phyloP scores from a whole-genome alignment of 148 eudicot genomes.

The Silene latifolia region DNA sequence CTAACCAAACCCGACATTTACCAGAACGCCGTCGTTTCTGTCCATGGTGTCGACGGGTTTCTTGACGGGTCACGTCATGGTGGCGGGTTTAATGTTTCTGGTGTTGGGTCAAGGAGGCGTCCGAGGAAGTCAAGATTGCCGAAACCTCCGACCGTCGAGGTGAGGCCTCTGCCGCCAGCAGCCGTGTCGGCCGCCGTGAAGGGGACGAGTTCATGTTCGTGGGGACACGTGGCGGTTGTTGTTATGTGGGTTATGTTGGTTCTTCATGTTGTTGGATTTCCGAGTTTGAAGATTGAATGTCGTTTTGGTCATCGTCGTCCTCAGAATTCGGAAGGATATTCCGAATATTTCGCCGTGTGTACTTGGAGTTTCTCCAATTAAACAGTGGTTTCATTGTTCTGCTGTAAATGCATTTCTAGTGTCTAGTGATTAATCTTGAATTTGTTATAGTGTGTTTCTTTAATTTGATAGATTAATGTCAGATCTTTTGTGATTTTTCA shows the following conservation, averaged over 20 bases:
- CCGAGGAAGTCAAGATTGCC: background rate
- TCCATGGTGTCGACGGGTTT: slow-evolving; percentile 36
- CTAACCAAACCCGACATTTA: slow-evolving; percentile 44
- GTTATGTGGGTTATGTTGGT: background rate
- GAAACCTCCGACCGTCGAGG: background rate
- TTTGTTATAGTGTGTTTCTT: no score
- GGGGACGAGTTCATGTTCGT: background rate
- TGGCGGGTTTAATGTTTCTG: background rate
- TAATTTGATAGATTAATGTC: no score
- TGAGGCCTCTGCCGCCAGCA: background rate
- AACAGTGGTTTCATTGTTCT: background rate
- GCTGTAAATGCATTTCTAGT: no score
- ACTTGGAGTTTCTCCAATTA: background rate
- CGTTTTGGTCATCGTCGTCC: background rate
- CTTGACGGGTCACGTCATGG: slow-evolving; percentile 16
- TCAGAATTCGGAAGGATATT: background rate
- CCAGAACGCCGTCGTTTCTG: slow-evolving; percentile 27
- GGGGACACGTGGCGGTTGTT: background rate
- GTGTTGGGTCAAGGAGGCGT: background rate
- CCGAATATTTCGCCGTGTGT: background rate
- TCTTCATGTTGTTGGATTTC: slow-evolving; percentile 3
- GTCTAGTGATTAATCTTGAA: no score
- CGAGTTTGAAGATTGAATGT: background rate
- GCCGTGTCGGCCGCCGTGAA: background rate
- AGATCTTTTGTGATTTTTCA: no score